These are phyloP conservation scores for Asterionellopsis glacialis DNA, from an alignment of 108 stramenopile species.

Conservation along the genomic window DNA sequence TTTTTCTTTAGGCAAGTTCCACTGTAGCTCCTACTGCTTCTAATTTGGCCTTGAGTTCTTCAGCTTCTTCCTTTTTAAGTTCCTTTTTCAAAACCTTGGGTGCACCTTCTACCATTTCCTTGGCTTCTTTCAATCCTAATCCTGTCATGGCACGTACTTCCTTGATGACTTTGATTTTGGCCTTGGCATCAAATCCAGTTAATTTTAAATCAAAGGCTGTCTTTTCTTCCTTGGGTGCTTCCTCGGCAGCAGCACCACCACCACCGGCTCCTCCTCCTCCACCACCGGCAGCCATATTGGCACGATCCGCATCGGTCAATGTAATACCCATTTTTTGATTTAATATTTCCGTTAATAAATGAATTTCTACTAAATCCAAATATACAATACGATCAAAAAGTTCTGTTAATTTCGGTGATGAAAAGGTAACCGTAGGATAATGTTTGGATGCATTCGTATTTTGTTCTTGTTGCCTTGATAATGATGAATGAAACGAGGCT, in stretches of 20 bases:
- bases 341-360: constrained; percentile 63
- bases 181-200: constrained; percentile 83
- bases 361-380: constrained; percentile 85
- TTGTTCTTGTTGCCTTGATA: neutral
- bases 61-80: constrained; percentile 77
- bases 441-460: neutral
- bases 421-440: too few relatives aligned
- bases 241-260: constrained; percentile 32
- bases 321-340: constrained; percentile 70
- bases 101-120: constrained; percentile 87
- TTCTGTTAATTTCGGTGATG: constrained; percentile 42
- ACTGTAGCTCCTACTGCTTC: constrained; percentile 76
- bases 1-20: constrained; percentile 51
- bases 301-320: constrained; percentile 28
- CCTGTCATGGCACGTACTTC: constrained; percentile 84
- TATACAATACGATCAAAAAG: constrained; percentile 74
- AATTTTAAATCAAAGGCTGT: constrained; percentile 83
- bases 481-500: neutral
- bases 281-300: constrained; percentile 14
- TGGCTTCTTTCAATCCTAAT: constrained; percentile 93
- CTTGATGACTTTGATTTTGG: constrained; percentile 96
- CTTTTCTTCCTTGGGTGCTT: constrained; percentile 51
- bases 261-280: neutral
- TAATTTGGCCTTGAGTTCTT: constrained; percentile 75
- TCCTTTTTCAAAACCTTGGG: constrained; percentile 77